Base-by-base conservation (phyloP, 352 stramenopile species). In the Globisporangium iwayamae region DNA sequence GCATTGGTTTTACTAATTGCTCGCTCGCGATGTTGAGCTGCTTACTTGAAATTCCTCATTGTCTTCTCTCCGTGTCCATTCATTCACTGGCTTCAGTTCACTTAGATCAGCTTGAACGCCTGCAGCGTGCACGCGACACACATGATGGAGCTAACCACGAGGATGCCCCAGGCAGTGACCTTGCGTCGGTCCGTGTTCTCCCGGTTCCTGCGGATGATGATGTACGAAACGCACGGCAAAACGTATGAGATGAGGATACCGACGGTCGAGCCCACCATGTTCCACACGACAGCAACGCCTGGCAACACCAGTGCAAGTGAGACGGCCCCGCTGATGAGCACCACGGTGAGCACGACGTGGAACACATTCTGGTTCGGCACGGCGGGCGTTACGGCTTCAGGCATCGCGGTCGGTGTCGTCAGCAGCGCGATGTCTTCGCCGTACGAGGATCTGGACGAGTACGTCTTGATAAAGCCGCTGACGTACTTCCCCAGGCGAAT, bases 221-320 rank as follows among this genome's bases (percentile, higher is more conserved):
- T 75, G 72, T 97, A 97, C 50, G 84, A 95, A 0, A 91, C 63
- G 56, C 83, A 91, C n/a, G 89, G 89, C 47, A 97, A 72, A 50
- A 96, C 85, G 65, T 96, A 97, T 48, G 84, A 94, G 65, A 96
- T 90, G 4, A 96, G 62, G 28, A 97, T 78, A 8, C 83, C 87
- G 48, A 96, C 87, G 0, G 88, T 95, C 28, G 79, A 93, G 43
- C 89, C 89, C 73, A 93, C 94, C 56, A 97, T 76, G 61, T 95
- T 97, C 89, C 87, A 96, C 39, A 97, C 88, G 6, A 95, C 80
- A 16, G 79, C 85, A 1, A 96, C 87, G 34, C 83, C 86, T 0
- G 89, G 87, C 28, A 85, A 72, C 10, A 90, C 66, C 10, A 96
- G 74, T 43, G 89, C 89, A 20, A 93, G 74, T 18, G 78, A 70